Evolutionary conservation across 2,329 filamentous ascomycete species (phyloP).

Genomic region (Emergomyces africanus): DNA sequence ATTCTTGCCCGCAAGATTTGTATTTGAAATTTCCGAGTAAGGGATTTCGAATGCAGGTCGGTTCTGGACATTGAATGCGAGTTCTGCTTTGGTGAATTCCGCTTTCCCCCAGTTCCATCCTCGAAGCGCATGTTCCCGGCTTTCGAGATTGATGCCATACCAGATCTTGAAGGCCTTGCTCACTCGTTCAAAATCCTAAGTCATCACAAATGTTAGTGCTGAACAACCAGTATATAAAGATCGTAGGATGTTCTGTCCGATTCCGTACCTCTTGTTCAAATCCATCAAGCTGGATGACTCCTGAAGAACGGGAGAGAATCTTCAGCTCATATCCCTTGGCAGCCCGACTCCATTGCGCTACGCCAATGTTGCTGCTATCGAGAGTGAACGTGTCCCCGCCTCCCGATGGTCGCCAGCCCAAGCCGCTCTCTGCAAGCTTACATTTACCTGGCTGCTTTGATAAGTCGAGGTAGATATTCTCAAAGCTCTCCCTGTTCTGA

Average conservation of each 20-base stretch:
- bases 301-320: constrained; percentile 70
- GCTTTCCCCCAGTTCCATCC: constrained; percentile 99
- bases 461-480: constrained; percentile 91
- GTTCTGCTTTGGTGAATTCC: constrained; percentile 88
- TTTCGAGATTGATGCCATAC: constrained; percentile 89
- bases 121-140: constrained; percentile 82
- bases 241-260: neutral
- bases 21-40: constrained; percentile 95
- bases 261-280: constrained; percentile 64
- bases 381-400: constrained; percentile 91
- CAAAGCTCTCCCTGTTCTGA: constrained; percentile 67
- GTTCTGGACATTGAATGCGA: constrained; percentile 94
- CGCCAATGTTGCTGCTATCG: constrained; percentile 70
- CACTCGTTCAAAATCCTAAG: constrained; percentile 77
- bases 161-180: constrained; percentile 93
- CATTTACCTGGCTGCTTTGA: constrained; percentile 88
- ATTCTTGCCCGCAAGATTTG: constrained; percentile 92
- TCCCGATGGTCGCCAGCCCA: constrained; percentile 85
- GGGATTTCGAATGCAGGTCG: constrained; percentile 92
- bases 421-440: constrained; percentile 83
- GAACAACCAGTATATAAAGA: neutral
- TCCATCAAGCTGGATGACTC: constrained; percentile 85
- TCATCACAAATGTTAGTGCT: constrained; percentile 9
- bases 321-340: constrained; percentile 89
- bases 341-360: constrained; percentile 89